These are phyloP conservation scores for Protomyces macrosporus DNA, from an alignment of 1,139 yeast genomes.

Conservation along the genomic window DNA sequence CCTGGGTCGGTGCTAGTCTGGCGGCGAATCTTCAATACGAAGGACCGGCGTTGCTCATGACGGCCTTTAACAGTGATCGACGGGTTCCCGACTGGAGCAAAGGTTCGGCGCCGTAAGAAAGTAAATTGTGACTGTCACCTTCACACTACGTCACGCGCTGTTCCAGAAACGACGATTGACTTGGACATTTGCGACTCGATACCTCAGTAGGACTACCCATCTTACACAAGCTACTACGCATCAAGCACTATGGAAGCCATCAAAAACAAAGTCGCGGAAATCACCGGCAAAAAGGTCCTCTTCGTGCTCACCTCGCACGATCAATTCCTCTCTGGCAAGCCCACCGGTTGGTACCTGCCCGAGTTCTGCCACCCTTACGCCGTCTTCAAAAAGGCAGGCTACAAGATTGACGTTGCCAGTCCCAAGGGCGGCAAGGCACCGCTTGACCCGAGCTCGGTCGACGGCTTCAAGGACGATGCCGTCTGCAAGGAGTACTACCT, in stretches of 20 bases:
- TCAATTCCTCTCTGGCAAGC: neutral
- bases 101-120: neutral
- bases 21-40: neutral
- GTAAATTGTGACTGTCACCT: neutral
- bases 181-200: too few relatives aligned
- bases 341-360: conserved; percentile 7
- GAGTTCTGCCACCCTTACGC: conserved; percentile 14
- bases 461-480: conserved; percentile 34
- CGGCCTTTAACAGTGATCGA: conserved; percentile 9
- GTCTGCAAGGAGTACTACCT: neutral
- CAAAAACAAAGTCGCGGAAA: neutral
- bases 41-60: conserved; percentile 6
- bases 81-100: conserved; percentile 21
- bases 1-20: conserved; percentile 19
- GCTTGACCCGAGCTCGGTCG: conserved; percentile 33
- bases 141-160: too few relatives aligned
- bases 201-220: too few relatives aligned
- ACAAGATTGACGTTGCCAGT: conserved; percentile 31
- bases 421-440: conserved; percentile 32
- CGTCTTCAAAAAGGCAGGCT: conserved; percentile 34
- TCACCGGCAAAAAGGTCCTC: neutral
- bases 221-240: neutral
- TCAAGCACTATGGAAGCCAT: neutral
- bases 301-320: conserved; percentile 5
- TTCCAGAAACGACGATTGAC: too few relatives aligned